Percentiles rank a stretch among this genome's conserved stretches.
Evolutionary conservation across 208 protist genomes (phyloP).

Genomic region (Crithidia brevicula): DNA sequence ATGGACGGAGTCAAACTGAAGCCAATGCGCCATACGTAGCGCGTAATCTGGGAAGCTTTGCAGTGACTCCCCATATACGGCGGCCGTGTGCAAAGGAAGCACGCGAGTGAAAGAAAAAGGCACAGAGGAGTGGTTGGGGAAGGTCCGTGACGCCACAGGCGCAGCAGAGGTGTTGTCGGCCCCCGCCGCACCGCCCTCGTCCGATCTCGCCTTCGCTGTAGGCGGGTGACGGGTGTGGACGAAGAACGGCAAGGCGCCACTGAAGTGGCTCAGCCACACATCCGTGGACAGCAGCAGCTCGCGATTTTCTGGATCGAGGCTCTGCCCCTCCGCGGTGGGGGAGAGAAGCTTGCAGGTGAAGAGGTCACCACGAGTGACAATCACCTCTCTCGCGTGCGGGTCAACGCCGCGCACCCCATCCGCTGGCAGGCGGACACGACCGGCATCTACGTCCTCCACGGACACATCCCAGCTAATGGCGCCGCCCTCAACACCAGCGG

Average conservation of each 20-base stretch:
- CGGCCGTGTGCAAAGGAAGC: constrained; percentile 23
- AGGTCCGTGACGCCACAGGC: too few relatives aligned
- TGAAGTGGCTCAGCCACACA: constrained; percentile 23
- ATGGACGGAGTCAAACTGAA: constrained; percentile 31
- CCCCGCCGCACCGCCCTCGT: too few relatives aligned
- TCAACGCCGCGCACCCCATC: too few relatives aligned
- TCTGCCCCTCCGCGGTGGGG: background rate
- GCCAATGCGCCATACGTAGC: constrained; percentile 8
- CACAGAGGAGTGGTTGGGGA: too few relatives aligned
- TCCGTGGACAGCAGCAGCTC: constrained; percentile 20
- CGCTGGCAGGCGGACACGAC: background rate
- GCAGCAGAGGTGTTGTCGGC: too few relatives aligned
- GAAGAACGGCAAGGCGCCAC: background rate
- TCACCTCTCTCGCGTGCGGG: too few relatives aligned
- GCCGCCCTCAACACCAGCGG: background rate
- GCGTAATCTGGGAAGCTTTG: constrained; percentile 19
- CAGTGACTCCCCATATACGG: constrained; percentile 19
- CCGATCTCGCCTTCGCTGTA: too few relatives aligned
- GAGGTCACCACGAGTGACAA: constrained; percentile 11
- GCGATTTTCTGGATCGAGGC: background rate
- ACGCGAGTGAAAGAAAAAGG: too few relatives aligned
- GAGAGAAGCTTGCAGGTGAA: constrained; percentile 19
- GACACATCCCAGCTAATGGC: constrained; percentile 4
- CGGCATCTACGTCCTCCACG: constrained; percentile 27
- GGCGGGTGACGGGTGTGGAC: background rate